Evolutionary conservation across 208 protist genomes (phyloP).

Genomic region (Naegleria lovaniensis): DNA sequence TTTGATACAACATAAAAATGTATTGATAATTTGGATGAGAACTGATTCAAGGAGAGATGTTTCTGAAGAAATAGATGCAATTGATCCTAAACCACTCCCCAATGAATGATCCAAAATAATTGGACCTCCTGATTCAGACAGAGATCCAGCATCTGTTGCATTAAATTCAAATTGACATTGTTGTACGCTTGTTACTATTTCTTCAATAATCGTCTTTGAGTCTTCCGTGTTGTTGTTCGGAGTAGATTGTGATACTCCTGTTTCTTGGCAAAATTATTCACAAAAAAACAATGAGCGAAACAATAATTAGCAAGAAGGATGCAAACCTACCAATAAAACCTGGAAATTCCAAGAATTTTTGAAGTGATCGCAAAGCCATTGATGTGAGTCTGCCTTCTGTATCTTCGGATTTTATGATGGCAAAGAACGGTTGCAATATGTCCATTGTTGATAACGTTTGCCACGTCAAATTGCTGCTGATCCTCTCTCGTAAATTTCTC

Average conservation of each 20-base stretch:
- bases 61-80: not conserved
- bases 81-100: not conserved
- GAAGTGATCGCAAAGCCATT: not conserved
- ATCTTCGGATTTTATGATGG: constrained; percentile 12
- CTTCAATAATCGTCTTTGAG: not conserved
- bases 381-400: not conserved
- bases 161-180: constrained; percentile 23
- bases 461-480: not conserved
- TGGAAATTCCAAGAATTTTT: constrained; percentile 12
- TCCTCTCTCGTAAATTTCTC: not conserved
- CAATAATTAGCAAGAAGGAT: too few relatives aligned
- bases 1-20: not conserved
- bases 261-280: not conserved
- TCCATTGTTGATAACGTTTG: not conserved
- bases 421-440: not conserved
- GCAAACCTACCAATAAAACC: not conserved
- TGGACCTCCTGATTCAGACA: not conserved
- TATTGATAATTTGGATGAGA: not conserved
- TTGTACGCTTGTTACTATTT: not conserved
- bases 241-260: not conserved
- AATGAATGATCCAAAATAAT: not conserved
- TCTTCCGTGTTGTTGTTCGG: not conserved
- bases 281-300: too few relatives aligned
- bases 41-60: not conserved
- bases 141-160: not conserved